Percentiles rank a stretch among this genome's conserved stretches.
These are phyloP conservation scores for Leucoagaricus sp. DNA, from an alignment of 1,284 basidiomycete genomes.

Conservation along the genomic window DNA sequence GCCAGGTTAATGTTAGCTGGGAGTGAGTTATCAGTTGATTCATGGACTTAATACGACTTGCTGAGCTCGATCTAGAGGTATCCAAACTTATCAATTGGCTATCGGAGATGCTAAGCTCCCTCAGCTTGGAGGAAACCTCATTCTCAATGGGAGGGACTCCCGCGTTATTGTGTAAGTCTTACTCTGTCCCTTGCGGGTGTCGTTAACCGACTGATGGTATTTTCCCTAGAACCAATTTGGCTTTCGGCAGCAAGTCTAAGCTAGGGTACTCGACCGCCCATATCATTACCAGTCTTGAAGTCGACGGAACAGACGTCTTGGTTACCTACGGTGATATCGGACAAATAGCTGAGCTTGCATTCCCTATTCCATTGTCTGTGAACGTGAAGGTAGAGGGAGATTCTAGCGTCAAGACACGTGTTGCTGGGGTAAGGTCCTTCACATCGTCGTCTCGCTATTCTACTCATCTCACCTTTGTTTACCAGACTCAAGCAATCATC, in stretches of 20 bases:
- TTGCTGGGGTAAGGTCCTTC: not conserved
- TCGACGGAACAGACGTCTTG: not conserved
- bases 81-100: not conserved
- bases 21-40: conserved; percentile 44
- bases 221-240: not conserved
- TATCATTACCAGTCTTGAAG: not conserved
- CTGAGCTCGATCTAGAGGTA: not conserved
- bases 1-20: conserved; percentile 67
- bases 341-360: not conserved
- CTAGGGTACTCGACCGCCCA: conserved; percentile 1
- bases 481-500: not conserved
- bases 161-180: not conserved
- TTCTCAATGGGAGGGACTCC: not conserved
- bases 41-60: not conserved
- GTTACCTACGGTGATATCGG: conserved; percentile 3
- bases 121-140: not conserved
- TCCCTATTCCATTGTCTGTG: not conserved
- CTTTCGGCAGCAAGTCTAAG: conserved; percentile 1
- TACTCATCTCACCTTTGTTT: not conserved
- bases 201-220: not conserved
- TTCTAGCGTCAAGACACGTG: not conserved
- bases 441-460: not conserved
- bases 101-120: not conserved
- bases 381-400: not conserved
- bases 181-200: too few species aligned